phyloP scores from a whole-genome alignment of 768 basidiomycete genomes.

The Guyanaporus albipodus region DNA sequence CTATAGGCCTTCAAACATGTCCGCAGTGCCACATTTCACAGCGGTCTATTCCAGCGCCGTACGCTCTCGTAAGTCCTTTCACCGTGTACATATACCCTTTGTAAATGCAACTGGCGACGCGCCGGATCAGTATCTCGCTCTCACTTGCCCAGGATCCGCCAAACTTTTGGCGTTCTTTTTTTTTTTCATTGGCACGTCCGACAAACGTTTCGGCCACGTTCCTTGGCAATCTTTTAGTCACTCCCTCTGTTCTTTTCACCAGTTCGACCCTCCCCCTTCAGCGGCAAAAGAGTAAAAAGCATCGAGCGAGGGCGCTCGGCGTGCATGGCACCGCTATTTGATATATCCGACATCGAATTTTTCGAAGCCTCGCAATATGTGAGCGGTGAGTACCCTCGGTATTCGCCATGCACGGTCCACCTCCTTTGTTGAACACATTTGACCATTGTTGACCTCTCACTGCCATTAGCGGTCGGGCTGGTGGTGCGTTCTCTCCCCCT shows the following conservation, averaged over 20 bases:
- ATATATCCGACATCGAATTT: not conserved
- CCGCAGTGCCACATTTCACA: not conserved
- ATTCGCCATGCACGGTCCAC: not conserved
- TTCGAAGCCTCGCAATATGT: constrained; percentile 22
- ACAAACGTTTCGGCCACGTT: too few relatives aligned
- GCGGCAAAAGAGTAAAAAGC: not conserved
- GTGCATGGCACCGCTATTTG: constrained; percentile 6
- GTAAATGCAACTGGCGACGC: constrained; percentile 1
- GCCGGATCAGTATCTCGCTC: constrained; percentile 6
- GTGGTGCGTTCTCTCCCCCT: constrained; percentile 15
- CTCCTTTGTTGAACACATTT: not conserved
- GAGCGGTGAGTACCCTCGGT: constrained; percentile 17
- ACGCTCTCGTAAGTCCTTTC: not conserved
- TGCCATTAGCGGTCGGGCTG: constrained; percentile 20
- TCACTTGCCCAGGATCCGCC: constrained; percentile 1
- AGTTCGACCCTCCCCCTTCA: not conserved
- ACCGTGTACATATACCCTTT: not conserved
- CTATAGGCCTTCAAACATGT: not conserved
- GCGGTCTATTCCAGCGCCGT: not conserved
- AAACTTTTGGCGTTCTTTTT: too few relatives aligned
- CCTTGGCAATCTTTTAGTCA: not conserved
- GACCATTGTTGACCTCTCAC: not conserved
- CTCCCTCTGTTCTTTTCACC: not conserved
- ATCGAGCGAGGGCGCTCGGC: not conserved
- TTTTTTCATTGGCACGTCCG: constrained; percentile 15